Conservation (phyloP, 140 eudicot species). For the Stevia rebaudiana region DNA sequence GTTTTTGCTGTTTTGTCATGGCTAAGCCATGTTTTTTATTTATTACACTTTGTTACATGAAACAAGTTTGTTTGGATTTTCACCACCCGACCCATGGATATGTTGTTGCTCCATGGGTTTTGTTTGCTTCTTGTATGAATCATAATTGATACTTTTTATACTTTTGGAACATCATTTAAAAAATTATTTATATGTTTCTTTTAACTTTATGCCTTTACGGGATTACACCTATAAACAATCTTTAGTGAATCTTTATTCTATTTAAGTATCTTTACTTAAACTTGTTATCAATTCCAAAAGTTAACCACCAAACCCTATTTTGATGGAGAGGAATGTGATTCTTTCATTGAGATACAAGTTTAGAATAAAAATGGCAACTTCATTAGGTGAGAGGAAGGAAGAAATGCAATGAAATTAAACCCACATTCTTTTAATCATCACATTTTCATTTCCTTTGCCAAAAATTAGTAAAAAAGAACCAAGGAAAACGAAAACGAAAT, state of each 20-base stretch:
- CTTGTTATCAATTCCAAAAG: neutral
- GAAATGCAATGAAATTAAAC: constrained; percentile 14
- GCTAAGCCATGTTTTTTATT: constrained; percentile 29
- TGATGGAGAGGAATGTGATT: constrained; percentile 23
- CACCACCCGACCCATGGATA: constrained; percentile 11
- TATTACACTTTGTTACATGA: neutral
- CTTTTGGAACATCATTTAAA: no score
- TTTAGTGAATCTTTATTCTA: no score
- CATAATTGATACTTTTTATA: constrained; percentile 17
- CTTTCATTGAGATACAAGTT: constrained; percentile 29
- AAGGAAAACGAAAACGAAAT: neutral
- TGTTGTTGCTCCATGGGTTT: constrained; percentile 3
- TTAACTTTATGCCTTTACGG: no score
- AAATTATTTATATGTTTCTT: no score
- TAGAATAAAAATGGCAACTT: constrained; percentile 5
- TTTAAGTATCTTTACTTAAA: neutral
- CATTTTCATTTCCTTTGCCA: neutral
- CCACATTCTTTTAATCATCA: neutral
- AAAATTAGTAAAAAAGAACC: neutral
- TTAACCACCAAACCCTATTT: constrained; percentile 12
- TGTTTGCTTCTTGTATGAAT: constrained; percentile 13
- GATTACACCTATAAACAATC: no score
- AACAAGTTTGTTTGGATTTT: constrained; percentile 7
- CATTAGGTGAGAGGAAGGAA: neutral
- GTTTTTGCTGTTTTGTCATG: constrained; percentile 22